A percentile compares a stretch with the other conserved stretches of the same genome.
Evolutionary conservation across 176 grass and related monocot species (phyloP).

Genomic region (Calamus simplicifolius): DNA sequence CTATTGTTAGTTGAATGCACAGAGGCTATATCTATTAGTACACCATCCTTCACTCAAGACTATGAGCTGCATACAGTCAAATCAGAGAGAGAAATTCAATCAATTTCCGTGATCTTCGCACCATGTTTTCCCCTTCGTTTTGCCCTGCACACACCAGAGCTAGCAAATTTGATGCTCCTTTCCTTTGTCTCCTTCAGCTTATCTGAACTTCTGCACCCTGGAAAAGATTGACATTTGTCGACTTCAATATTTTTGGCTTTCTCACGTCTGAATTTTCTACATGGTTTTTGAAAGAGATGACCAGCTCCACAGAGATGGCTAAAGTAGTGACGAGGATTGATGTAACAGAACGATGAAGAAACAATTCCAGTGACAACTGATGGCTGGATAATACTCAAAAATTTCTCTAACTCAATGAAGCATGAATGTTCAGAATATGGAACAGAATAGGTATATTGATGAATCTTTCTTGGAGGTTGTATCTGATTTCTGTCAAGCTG

Average conservation of each 20-base stretch:
- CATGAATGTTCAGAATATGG: constrained; percentile 82
- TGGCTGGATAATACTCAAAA: constrained; percentile 46
- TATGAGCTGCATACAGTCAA: not conserved
- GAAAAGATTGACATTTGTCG: constrained; percentile 15
- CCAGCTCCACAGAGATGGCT: constrained; percentile 23
- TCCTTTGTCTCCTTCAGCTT: constrained; percentile 26
- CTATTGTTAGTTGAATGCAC: too few species aligned
- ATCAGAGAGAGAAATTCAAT: constrained; percentile 26
- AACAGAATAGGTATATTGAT: constrained; percentile 51
- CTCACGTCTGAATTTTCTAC: constrained; percentile 4
- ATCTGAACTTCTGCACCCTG: constrained; percentile 9
- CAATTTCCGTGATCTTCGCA: constrained; percentile 40
- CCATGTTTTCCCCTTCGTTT: constrained; percentile 39
- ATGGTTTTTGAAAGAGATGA: constrained; percentile 6
- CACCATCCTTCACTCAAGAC: too few species aligned
- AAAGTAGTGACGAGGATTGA: constrained; percentile 59
- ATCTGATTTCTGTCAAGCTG: constrained; percentile 23
- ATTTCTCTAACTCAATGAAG: constrained; percentile 59
- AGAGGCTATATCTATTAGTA: too few species aligned
- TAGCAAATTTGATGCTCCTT: constrained; percentile 27
- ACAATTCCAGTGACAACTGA: constrained; percentile 49
- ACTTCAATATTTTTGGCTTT: constrained; percentile 18
- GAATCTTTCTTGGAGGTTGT: constrained; percentile 38
- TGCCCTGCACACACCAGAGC: constrained; percentile 27
- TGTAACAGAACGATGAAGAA: constrained; percentile 42